These are phyloP conservation scores for Achaetomiella virescens DNA, from an alignment of 495 filamentous ascomycete species.

Conservation along the genomic window DNA sequence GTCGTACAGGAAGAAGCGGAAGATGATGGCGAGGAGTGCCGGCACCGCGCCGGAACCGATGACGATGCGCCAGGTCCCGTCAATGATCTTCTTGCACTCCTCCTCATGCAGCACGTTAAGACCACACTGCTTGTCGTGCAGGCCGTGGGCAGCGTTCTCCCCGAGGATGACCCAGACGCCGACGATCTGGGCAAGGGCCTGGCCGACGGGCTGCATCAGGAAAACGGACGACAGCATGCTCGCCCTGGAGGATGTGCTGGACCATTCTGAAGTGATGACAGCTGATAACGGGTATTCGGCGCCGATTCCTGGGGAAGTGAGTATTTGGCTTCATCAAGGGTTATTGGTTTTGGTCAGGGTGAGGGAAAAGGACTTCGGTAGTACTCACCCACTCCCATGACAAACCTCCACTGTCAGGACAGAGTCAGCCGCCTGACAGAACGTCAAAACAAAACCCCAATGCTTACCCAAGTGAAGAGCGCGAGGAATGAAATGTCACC, in stretches of 20 bases:
- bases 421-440: conserved; percentile 7
- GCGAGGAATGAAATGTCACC: conserved; percentile 35
- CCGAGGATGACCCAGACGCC: conserved; percentile 60
- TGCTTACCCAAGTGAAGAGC: conserved; percentile 30
- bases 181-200: conserved; percentile 61
- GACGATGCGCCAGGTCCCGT: conserved; percentile 73
- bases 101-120: conserved; percentile 44
- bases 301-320: conserved; percentile 61
- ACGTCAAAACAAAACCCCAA: background rate
- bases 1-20: conserved; percentile 67
- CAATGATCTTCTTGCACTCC: conserved; percentile 60
- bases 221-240: conserved; percentile 77
- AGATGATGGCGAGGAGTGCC: conserved; percentile 64
- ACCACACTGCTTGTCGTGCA: conserved; percentile 42
- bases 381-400: conserved; percentile 32
- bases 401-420: conserved; percentile 30
- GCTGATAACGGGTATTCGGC: conserved; percentile 71
- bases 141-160: conserved; percentile 55
- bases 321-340: conserved; percentile 39
- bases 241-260: conserved; percentile 65
- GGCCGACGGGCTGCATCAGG: conserved; percentile 71
- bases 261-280: conserved; percentile 69
- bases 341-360: conserved; percentile 48
- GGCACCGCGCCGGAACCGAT: conserved; percentile 71
- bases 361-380: background rate